phyloP scores from a whole-genome alignment of 176 grass and related monocot genomes.

The Lolium multiflorum region DNA sequence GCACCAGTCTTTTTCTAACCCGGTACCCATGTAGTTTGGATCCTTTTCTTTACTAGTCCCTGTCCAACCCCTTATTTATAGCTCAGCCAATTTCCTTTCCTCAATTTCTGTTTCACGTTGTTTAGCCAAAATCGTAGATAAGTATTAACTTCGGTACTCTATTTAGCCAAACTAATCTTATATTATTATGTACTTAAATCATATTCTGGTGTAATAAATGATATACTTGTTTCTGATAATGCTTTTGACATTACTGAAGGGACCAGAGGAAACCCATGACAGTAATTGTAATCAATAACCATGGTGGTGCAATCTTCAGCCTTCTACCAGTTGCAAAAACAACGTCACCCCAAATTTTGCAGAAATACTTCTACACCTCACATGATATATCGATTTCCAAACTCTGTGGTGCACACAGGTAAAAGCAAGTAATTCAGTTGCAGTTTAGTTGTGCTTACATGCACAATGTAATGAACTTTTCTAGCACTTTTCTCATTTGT shows the following conservation, averaged over 20 bases:
- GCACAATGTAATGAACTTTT: constrained; percentile 12
- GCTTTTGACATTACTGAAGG: constrained; percentile 63
- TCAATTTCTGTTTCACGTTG: background rate
- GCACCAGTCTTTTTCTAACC: background rate
- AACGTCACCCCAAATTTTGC: constrained; percentile 62
- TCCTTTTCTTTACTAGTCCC: background rate
- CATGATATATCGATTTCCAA: constrained; percentile 84
- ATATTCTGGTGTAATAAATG: background rate
- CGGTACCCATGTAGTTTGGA: background rate
- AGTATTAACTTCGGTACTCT: background rate
- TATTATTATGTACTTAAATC: constrained; percentile 23
- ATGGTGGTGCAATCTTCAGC: constrained; percentile 98
- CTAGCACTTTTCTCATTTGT: background rate
- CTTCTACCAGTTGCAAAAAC: constrained; percentile 84
- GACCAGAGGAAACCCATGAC: constrained; percentile 74
- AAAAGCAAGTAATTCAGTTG: constrained; percentile 35
- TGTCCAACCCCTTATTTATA: background rate
- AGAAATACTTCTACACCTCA: constrained; percentile 86
- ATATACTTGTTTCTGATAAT: constrained; percentile 41
- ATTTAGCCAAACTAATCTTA: background rate
- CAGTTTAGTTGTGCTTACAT: constrained; percentile 19
- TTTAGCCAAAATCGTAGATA: constrained; percentile 22
- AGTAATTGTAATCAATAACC: constrained; percentile 89
- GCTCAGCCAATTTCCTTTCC: background rate
- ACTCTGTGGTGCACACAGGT: constrained; percentile 95